Evolutionary conservation across 2,329 filamentous ascomycete genomes (phyloP), one percentile per base, ranked within the genome.

Genomic region (Metarhizium rileyi): DNA sequence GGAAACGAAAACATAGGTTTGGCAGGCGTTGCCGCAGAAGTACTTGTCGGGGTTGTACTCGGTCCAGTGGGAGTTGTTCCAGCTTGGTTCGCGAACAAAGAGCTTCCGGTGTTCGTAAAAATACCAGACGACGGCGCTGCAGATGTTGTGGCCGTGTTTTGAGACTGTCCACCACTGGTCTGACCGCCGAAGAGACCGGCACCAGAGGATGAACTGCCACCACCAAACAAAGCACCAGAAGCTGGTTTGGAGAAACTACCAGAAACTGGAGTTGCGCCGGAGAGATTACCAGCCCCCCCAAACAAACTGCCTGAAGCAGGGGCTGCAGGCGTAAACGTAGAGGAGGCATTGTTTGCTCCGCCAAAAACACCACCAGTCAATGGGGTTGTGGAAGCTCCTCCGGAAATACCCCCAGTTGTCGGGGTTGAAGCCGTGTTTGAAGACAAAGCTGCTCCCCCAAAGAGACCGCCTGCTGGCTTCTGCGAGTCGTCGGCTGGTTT

Each of bases 341-440:
- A 38, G 16, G 33, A 42, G 10, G 35, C 14, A 9, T 47, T 48
- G 26, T 35, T 52, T 33, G 44, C 52, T 40, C 41, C 50, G 26
- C 50, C 55, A 47, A 61, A 59, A 14, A 56, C 9, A 20, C 55
- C 52, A 9, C 54, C 50, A 5, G 51, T 42, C 9, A 55, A 40
- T 38, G 58, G 53, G 25, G 55, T 55, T 44, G 58, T 52, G 5
- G 51, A 48, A 38, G 44, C 50, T 25, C 48, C 52, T 38, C 61
- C 63, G 51, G 70, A 70, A n/a, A 68, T 50, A 18, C 60, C 60
- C 14, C 60, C 55, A 22, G 53, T 43, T 23, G 57, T 56, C 7
- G 46, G n/a, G 20, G 64, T 57, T 25, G 49, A 30, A 16, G 61
- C 60, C 18, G 63, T 56, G 26, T 64, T 61, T 33, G 62, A 57